These are phyloP conservation scores for Sphaerulina vaccinii DNA, from an alignment of 2,329 filamentous ascomycete genomes.

Conservation along the genomic window DNA sequence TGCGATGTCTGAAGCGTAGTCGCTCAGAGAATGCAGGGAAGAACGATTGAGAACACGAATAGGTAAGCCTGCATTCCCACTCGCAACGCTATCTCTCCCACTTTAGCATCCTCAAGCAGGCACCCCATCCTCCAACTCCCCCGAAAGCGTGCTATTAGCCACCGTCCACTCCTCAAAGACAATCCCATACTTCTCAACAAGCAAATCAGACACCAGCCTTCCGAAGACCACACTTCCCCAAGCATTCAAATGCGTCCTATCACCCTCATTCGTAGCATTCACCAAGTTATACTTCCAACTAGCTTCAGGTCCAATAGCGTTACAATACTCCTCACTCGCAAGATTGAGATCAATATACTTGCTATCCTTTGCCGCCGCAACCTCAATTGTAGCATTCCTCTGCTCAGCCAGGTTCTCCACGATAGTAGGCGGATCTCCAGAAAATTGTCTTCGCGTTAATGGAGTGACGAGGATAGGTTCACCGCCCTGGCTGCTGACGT, in stretches of 20 bases:
- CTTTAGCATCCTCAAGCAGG: not conserved
- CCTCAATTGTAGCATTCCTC: constrained; percentile 47
- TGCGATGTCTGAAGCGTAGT: too few relatives aligned
- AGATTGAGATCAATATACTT: constrained; percentile 53
- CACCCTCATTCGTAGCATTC: constrained; percentile 41
- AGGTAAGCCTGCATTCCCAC: too few relatives aligned
- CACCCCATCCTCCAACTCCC: not conserved
- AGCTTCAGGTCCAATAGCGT: constrained; percentile 49
- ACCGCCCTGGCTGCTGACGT: constrained; percentile 37
- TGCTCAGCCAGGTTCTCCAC: constrained; percentile 51
- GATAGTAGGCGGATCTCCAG: constrained; percentile 37
- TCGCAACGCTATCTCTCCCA: too few relatives aligned
- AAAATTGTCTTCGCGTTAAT: constrained; percentile 53
- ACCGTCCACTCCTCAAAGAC: not conserved
- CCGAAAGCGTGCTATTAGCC: not conserved
- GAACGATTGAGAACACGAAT: too few relatives aligned
- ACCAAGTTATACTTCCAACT: constrained; percentile 52
- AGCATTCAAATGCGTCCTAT: constrained; percentile 55
- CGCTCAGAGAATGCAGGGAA: too few relatives aligned
- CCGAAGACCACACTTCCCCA: constrained; percentile 52
- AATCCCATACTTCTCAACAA: constrained; percentile 21
- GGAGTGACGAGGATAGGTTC: constrained; percentile 54
- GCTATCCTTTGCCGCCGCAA: constrained; percentile 43
- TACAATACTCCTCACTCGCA: constrained; percentile 52
- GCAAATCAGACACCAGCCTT: constrained; percentile 56